Base-by-base conservation (phyloP, 2,329 filamentous ascomycete genomes). In the Colletotrichum sp. region DNA sequence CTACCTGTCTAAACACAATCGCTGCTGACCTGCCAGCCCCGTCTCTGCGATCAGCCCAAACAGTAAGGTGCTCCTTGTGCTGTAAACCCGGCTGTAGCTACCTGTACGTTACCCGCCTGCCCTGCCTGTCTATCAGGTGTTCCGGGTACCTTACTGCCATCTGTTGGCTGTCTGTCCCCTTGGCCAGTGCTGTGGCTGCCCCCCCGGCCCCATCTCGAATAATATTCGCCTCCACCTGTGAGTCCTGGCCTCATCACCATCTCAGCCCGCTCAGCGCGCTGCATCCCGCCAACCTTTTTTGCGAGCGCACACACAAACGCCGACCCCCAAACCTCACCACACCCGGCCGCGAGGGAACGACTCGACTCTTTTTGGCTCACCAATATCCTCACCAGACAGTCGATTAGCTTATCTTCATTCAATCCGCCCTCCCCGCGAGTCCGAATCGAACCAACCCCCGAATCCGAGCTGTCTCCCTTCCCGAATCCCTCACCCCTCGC, bases 211-310 rank as follows among this genome's bases (percentile, higher is more conserved):
- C 73, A 75, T 72, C 73, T 75, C 63, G 67, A 72, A 71, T 61
- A 75, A 71, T 72, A 75, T 75, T 71, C 68, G 73, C 72, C 72
- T 72, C 72, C 75, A 77, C 75, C 71, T 72, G 67, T 72, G 72
- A 77, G 72, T 75, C 65, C 72, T 77, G 58, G 32, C 72, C 66
- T 71, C 67, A 70, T 71, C 68, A 70, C 77, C 72, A 55, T 66
- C 64, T 52, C 66, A 73, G 70, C 69, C 76, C 69, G 65, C 75
- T 67, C 75, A 71, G 67, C 75, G 72, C 68, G 64, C 72, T 70
- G 67, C 57, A 72, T 76, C 55, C 72, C 72, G 68, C 75, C 57
- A 67, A 26, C 70, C 70, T 61, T 73, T 73, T 75, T 75, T 34
- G 73, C 73, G 73, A 75, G 73, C 73, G 68, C 72, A 77, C 75